Base-by-base conservation (phyloP, 208 protist genomes). In the Naegleria fowleri region DNA sequence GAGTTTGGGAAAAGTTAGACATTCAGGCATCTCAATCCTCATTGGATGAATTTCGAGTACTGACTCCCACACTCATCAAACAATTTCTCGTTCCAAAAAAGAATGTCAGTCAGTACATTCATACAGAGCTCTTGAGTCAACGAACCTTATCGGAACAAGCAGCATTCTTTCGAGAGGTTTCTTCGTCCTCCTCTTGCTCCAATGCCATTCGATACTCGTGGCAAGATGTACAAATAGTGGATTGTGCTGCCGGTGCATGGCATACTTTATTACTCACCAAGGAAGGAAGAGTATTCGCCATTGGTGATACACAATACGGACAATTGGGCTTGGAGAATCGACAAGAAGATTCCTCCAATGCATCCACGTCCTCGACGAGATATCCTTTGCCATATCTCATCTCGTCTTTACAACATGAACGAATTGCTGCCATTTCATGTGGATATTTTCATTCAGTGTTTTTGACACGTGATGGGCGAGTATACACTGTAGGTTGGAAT, bases 181-280 rank as follows among this genome's bases (percentile, higher is more conserved):
- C n/a, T n/a, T n/a, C 43, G 43, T 22, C 58, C 1, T 75, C 58
- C 13, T 75, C 58, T n/a, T 16, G 4, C 25, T n/a, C 19, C 1
- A 75, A 75, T 75, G 1, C 58, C 1, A 75, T n/a, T 75, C 13
- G 2, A 75, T n/a, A n/a, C 16, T 75, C 58, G 3, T 75, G 25
- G 13, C 58, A 75, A 75, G 25, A 75, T 7, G 9, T 79, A 9
- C 3, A 79, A 36, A 79, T 79, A 36, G 67, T 79, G 19, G 67
- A 79, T 79, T 79, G 67, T 36, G 85, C 85, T 33, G 85, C 85
- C 5, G 85, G 85, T 36, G 85, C 85, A 55, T 55, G 51, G 85
- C 85, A 88, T 67, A 40, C 85, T 1, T 40, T 88, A 33, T 55
- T 67, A 67, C 9, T 88, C 1, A 88, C 85, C 0, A 36, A 25